A percentile compares a stretch with the other conserved stretches of the same genome.
Evolutionary conservation across 768 basidiomycete species (phyloP).

Genomic region (Lactarius psammicola): DNA sequence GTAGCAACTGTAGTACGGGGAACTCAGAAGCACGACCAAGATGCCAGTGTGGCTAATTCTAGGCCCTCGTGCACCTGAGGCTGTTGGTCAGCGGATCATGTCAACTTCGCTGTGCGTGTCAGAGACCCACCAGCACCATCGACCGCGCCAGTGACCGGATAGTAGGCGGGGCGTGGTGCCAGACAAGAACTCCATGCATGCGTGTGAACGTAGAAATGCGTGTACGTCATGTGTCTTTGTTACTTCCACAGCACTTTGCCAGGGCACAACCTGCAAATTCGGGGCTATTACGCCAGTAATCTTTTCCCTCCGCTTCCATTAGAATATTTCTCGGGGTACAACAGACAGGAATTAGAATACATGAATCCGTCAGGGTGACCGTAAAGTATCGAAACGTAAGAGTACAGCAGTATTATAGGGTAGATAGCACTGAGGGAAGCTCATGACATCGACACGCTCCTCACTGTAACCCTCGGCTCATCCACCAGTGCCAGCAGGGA

Average conservation of each 20-base stretch:
- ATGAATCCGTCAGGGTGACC: background rate
- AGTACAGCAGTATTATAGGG: constrained; percentile 13
- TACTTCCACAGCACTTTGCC: background rate
- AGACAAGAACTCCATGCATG: too few relatives aligned
- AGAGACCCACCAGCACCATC: too few relatives aligned
- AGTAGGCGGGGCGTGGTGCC: background rate
- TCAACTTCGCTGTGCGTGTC: too few relatives aligned
- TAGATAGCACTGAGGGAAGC: constrained; percentile 3
- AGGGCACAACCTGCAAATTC: background rate
- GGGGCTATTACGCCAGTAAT: background rate
- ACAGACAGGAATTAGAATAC: background rate
- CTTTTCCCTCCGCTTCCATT: background rate
- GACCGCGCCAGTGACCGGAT: background rate
- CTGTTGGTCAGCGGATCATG: background rate
- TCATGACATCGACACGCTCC: background rate
- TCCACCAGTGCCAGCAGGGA: constrained; percentile 13
- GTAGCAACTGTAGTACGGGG: background rate
- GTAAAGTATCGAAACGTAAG: constrained; percentile 6
- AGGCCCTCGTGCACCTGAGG: background rate
- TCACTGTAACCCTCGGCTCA: background rate
- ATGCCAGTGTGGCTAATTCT: background rate
- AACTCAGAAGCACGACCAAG: background rate
- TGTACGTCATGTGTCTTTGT: background rate
- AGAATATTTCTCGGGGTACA: background rate
- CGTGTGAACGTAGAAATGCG: background rate